Evolutionary conservation across 169 alveolate species (phyloP).

Genomic region (Besnoitia besnoiti): DNA sequence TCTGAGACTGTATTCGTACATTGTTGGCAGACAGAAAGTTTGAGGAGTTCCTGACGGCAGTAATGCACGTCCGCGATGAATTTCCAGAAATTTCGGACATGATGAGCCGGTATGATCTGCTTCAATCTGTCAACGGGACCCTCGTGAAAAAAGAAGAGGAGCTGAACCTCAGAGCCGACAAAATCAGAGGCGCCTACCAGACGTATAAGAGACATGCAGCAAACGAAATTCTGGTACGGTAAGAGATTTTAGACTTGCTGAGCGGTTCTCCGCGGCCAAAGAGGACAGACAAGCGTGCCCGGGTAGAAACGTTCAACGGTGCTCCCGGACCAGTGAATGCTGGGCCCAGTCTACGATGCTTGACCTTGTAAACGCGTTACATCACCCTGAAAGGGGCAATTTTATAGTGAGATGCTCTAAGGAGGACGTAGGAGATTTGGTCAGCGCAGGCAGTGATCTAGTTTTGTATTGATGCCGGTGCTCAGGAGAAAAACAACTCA

Average conservation of each 20-base stretch:
- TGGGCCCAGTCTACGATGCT: too few relatives aligned
- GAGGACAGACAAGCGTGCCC: too few relatives aligned
- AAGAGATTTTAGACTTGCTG: too few relatives aligned
- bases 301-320: too few relatives aligned
- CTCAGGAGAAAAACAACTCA: not conserved
- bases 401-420: too few relatives aligned
- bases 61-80: not conserved
- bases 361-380: too few relatives aligned
- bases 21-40: not conserved
- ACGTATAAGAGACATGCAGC: constrained; percentile 9
- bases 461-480: not conserved
- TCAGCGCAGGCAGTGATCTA: not conserved
- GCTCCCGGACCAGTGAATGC: too few relatives aligned
- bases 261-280: too few relatives aligned
- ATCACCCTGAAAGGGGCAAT: too few relatives aligned
- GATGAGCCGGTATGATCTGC: constrained; percentile 7
- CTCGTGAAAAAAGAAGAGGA: constrained; percentile 13
- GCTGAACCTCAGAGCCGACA: not conserved
- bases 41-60: constrained; percentile 11
- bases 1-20: not conserved
- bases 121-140: not conserved
- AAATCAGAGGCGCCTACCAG: not conserved
- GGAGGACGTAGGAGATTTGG: too few relatives aligned
- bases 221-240: constrained; percentile 15
- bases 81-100: constrained; percentile 21